Base-by-base conservation (phyloP, 805 yeast species). In the Clavispora fructus region DNA sequence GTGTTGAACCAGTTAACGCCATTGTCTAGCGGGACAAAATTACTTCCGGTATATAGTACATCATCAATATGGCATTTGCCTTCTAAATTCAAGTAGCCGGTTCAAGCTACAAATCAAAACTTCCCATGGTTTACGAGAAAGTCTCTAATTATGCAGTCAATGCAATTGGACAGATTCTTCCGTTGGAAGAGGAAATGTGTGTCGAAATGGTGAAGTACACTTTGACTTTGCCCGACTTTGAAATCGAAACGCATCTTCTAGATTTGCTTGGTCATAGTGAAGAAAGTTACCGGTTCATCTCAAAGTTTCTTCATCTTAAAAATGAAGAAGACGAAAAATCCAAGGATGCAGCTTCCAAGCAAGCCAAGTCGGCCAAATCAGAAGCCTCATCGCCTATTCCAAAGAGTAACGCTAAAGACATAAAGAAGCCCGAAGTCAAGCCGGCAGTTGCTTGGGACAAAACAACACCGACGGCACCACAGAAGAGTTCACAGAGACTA, bases 251-350 rank as follows among this genome's bases (percentile, higher is more conserved):
- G 23, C 83, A 84, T 59, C 77, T 83, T 55, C 58, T 75, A 12
- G 78, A 79, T 39, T 59, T 82, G 14, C 60, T 81, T 12, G 87
- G 87, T 7, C 80, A 80, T 45, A 72, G 80, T 12, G 78, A 79
- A 26, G 79, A 67, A 38, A 70, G 83, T 1, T 58, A 77, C 31
- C 63, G 68, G 14, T 78, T 82, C 52, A 67, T 80, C 1, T 54
- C 72, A 0, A 67, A 62, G 28, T 78, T 80, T 53, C 61, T 73
- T 13, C 60, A 66, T 23, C 62, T 70, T 61, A 60, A 73, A 41
- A 60, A 61, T 41, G 71, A 71, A 23, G 65, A 57, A 29, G 58
- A 53, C 13, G 43, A 48, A 27, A 44, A 8, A 4, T 38, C 50
- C 13, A 44, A 42, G 26, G 17, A 31, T 6, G 1, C 10, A 4